Evolutionary conservation across 371 early-diverging fungal species (phyloP).

Genomic region (Mucor circinelloides): DNA sequence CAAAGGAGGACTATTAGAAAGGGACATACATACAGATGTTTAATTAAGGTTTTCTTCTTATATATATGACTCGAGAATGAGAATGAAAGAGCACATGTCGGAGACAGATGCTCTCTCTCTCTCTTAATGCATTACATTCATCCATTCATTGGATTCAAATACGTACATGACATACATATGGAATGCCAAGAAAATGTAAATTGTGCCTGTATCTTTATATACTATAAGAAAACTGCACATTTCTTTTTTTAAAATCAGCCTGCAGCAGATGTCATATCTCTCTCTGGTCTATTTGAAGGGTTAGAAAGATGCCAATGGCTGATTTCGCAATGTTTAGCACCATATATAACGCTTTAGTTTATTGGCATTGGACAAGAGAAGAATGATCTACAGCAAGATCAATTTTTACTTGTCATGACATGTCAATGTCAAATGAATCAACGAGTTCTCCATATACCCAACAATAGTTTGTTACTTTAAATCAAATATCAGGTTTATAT

Average conservation of each 20-base stretch:
- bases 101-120: too few relatives aligned
- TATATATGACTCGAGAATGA: too few relatives aligned
- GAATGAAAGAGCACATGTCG: too few relatives aligned
- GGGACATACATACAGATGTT: too few relatives aligned
- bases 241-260: background rate
- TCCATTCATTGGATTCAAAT: too few relatives aligned
- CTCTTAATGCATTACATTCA: too few relatives aligned
- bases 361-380: background rate
- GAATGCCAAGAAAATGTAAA: conserved; percentile 1
- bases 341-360: background rate
- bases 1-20: too few relatives aligned
- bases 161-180: background rate
- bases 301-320: background rate
- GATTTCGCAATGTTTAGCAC: background rate
- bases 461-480: background rate
- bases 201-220: background rate
- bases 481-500: background rate
- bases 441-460: background rate
- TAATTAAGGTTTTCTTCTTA: too few relatives aligned
- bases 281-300: background rate
- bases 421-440: background rate
- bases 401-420: background rate
- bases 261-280: background rate
- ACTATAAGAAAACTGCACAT: background rate
- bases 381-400: background rate